Evolutionary conservation across 2,329 filamentous ascomycete species (phyloP).

Genomic region (Neofusicoccum sp.): DNA sequence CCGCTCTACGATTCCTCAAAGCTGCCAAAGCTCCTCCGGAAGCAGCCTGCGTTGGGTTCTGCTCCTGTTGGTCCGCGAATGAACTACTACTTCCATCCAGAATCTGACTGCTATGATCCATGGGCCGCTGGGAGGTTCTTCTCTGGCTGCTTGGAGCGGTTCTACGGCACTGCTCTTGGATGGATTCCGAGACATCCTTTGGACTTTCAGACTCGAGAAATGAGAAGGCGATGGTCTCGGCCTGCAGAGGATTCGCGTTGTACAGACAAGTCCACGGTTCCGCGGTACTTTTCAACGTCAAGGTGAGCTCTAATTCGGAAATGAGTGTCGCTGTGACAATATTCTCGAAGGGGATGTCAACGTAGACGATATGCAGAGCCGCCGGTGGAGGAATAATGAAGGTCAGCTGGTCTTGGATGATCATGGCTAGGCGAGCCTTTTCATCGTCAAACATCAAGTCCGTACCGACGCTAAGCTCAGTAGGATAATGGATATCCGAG

Average conservation of each 20-base stretch:
- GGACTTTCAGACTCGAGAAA: neutral
- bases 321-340: neutral
- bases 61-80: too few species aligned
- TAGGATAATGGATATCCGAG: neutral
- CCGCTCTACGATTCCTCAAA: neutral
- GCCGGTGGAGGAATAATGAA: slow-evolving; percentile 27
- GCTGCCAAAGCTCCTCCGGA: neutral
- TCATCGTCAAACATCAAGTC: slow-evolving; percentile 25
- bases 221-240: slow-evolving; percentile 25
- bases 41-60: neutral
- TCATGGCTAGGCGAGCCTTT: neutral
- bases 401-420: slow-evolving; percentile 25
- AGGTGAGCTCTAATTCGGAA: neutral
- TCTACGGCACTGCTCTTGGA: neutral
- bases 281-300: slow-evolving; percentile 27
- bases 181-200: neutral
- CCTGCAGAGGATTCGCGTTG: slow-evolving; percentile 27
- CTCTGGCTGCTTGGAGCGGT: neutral
- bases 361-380: slow-evolving; percentile 24
- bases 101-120: too few species aligned
- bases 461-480: slow-evolving; percentile 28
- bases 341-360: slow-evolving; percentile 32
- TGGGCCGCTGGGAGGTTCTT: neutral
- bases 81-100: too few species aligned
- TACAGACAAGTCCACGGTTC: slow-evolving; percentile 29